Base-by-base conservation (phyloP, 768 basidiomycete species). In the Mycena capillaripes region DNA sequence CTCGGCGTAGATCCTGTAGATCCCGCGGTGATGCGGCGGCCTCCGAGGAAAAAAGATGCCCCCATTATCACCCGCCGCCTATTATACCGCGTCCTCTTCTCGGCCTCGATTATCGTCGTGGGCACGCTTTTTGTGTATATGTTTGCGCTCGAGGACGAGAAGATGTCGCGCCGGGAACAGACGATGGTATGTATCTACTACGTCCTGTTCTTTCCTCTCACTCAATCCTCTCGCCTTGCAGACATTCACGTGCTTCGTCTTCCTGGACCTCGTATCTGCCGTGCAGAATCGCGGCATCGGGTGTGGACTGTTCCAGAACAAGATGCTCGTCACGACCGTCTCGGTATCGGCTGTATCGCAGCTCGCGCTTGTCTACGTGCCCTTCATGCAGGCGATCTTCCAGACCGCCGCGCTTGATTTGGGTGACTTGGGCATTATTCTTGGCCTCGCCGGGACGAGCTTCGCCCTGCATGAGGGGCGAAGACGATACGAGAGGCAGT, bases 201-300 rank as follows among this genome's bases (percentile, higher is more conserved):
- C 52, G 17, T n/a, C 21, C 30, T 21, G 27, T 23, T 16, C 7
- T 32, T 17, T 29, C 58, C 25, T 50, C 46, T 58, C 42, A 53
- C 44, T 72, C 58, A 53, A 3, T 30, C 23, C 46, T 57, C 29
- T 38, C 40, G 19, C 58, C 30, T 30, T 25, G n/a, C 81, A 98
- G 97, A 98, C 97, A 29, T 99, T 99, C 82, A 94, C 97, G 21
- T 93, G 92, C 79, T 99, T 99, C 83, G 97, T 99, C 69, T 95
- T 98, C 86, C 92, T 99, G 72, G 97, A 99, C 82, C 90, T 99
- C 52, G 94, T 96, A 12, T 98, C 97, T 44, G 97, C 97, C 1
- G 82, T 98, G 36, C 97, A 99, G 81, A 97, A 95, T 81, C 95
- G 97, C 64, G 96, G 96, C 14, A 89, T 99, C 19, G 91, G 92